Conservation (phyloP, 2,329 filamentous ascomycete species). For the Xylariaceae sp. region DNA sequence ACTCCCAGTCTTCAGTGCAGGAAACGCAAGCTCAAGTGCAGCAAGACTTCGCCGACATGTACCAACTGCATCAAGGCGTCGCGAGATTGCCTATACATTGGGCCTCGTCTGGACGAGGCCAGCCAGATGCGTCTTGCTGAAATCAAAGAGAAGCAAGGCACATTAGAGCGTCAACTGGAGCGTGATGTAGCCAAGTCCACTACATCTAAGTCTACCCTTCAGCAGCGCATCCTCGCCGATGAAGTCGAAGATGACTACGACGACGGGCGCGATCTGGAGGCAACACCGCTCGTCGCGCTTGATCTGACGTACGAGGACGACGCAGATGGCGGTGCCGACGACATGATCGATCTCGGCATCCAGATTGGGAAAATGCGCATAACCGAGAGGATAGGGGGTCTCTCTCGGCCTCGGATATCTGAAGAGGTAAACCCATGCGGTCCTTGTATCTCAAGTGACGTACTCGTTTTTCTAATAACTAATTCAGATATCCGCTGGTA, state of each 20-base stretch:
- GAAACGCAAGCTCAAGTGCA: conserved; percentile 72
- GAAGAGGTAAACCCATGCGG: conserved; percentile 53
- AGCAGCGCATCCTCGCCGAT: conserved; percentile 42
- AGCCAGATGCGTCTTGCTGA: conserved; percentile 66
- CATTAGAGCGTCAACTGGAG: conserved; percentile 64
- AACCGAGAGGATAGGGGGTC: conserved; percentile 68
- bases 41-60: conserved; percentile 64
- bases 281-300: conserved; percentile 55
- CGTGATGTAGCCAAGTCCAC: conserved; percentile 55
- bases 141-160: conserved; percentile 74
- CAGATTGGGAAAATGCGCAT: conserved; percentile 67
- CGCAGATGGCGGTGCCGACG: conserved; percentile 46
- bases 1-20: conserved; percentile 44
- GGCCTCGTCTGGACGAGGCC: conserved; percentile 61
- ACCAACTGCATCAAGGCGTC: conserved; percentile 56
- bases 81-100: conserved; percentile 58
- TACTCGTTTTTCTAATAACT: conserved; percentile 4
- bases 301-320: conserved; percentile 66
- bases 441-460: conserved; percentile 2
- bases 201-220: conserved; percentile 28
- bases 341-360: conserved; percentile 67
- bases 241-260: conserved; percentile 53
- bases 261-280: conserved; percentile 56
- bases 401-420: conserved; percentile 63
- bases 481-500: conserved; percentile 34